phyloP scores from a whole-genome alignment of 78 protist genomes.

The Chrysochromulina parva region DNA sequence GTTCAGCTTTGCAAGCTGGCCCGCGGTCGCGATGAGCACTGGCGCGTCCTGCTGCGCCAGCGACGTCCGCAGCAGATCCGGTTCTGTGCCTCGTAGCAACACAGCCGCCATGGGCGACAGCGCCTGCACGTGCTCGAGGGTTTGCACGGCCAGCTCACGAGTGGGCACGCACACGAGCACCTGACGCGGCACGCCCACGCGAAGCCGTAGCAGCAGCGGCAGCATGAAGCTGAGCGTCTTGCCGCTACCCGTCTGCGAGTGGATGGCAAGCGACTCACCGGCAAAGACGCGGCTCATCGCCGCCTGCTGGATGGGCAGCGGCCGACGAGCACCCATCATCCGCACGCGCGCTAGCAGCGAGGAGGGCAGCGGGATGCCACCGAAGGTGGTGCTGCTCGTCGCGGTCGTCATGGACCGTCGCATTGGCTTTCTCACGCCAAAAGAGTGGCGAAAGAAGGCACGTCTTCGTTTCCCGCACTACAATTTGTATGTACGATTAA shows the following conservation, averaged over 20 bases:
- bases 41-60: not conserved
- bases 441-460: too few species aligned
- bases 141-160: not conserved
- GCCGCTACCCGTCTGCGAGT: conserved; percentile 15
- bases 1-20: not conserved
- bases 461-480: too few species aligned
- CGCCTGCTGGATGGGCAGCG: not conserved
- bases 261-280: not conserved
- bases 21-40: not conserved
- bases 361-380: not conserved
- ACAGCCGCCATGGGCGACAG: not conserved
- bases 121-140: not conserved
- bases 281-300: not conserved
- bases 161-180: not conserved
- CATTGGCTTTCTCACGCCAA: too few species aligned
- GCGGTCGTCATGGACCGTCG: too few species aligned
- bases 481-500: too few species aligned
- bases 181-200: not conserved
- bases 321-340: not conserved
- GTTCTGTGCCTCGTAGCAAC: not conserved
- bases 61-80: not conserved
- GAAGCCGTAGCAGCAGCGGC: not conserved
- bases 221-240: conserved; percentile 1
- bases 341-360: not conserved
- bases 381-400: too few species aligned